These are phyloP conservation scores for Diaporthe capsici DNA, from an alignment of 2,329 filamentous ascomycete genomes.

Conservation along the genomic window DNA sequence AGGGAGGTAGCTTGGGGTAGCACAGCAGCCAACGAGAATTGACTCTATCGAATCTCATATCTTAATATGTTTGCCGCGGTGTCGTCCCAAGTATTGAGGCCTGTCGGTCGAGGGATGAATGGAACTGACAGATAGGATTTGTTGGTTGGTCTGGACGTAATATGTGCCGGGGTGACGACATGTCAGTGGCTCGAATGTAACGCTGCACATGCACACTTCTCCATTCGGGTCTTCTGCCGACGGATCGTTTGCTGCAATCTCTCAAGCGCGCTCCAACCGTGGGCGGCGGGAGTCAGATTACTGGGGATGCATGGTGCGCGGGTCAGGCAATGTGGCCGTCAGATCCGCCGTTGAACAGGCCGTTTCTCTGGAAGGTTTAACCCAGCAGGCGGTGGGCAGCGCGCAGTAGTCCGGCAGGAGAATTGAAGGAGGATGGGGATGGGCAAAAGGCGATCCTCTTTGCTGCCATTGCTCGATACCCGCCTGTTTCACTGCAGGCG, in stretches of 20 bases:
- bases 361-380: background rate
- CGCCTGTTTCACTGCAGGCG: constrained; percentile 7
- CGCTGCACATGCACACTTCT: constrained; percentile 2
- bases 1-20: background rate
- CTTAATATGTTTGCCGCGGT: background rate
- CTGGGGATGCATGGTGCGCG: background rate
- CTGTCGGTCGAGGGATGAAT: background rate
- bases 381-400: background rate
- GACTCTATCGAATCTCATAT: background rate
- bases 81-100: background rate
- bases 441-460: background rate
- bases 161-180: constrained; percentile 29
- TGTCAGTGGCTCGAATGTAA: constrained; percentile 21
- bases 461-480: background rate
- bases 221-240: constrained; percentile 24
- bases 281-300: background rate
- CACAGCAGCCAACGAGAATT: no score
- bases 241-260: constrained; percentile 29
- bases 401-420: background rate
- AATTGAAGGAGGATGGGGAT: constrained; percentile 1
- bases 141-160: constrained; percentile 21
- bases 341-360: constrained; percentile 15
- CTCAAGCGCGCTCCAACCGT: constrained; percentile 13
- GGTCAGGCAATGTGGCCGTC: constrained; percentile 18
- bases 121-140: constrained; percentile 8